Evolutionary conservation across 345 rosid genomes (phyloP).

Genomic region (Murraya koenigii): DNA sequence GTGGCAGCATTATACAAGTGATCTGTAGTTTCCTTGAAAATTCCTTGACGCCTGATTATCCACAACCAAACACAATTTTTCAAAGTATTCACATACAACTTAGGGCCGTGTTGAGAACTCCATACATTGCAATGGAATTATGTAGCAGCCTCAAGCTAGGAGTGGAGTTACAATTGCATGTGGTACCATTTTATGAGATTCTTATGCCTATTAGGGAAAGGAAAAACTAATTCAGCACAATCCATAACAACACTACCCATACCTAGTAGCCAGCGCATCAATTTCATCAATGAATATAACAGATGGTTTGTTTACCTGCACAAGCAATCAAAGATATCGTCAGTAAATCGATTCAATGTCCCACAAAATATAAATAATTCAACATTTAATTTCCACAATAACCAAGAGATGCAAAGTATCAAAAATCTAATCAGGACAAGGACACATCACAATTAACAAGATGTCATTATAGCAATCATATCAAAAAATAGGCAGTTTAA

Average conservation of each 20-base stretch:
- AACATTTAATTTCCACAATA: slow-evolving; percentile 5
- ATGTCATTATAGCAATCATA: slow-evolving; percentile 1
- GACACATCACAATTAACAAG: neutral
- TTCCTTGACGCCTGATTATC: slow-evolving; percentile 79
- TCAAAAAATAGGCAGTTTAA: slow-evolving; percentile 2
- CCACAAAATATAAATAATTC: neutral
- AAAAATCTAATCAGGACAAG: neutral
- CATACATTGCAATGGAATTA: neutral
- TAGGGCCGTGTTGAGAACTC: neutral
- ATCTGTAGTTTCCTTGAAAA: slow-evolving; percentile 71
- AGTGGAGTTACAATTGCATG: too few species aligned
- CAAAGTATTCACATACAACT: slow-evolving; percentile 9
- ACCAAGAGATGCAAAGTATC: neutral
- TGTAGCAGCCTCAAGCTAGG: neutral
- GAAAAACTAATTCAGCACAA: neutral
- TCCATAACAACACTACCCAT: slow-evolving; percentile 15
- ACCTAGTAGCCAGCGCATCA: slow-evolving; percentile 96
- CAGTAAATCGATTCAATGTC: slow-evolving; percentile 6
- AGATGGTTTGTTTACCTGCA: slow-evolving; percentile 94
- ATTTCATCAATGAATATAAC: slow-evolving; percentile 95
- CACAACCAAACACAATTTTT: slow-evolving; percentile 13
- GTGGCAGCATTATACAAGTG: slow-evolving; percentile 92
- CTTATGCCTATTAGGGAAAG: too few species aligned
- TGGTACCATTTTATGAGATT: too few species aligned
- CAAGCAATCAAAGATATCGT: slow-evolving; percentile 22